Evolutionary conservation across 768 basidiomycete species (phyloP), one percentile per base, ranked within the genome.

Genomic region (Agaricus blazei): DNA sequence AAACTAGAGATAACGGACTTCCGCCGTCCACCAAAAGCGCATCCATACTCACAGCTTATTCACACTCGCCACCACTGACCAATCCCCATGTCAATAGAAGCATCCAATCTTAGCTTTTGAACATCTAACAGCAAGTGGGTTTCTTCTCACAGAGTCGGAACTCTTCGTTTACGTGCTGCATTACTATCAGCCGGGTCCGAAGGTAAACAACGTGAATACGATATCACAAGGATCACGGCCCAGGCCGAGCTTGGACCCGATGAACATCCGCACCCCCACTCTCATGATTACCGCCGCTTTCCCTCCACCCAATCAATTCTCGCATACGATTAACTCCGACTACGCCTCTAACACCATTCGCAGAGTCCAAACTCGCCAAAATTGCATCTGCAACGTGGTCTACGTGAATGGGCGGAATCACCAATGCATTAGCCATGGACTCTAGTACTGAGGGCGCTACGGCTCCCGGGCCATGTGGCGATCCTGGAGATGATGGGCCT

Each of bases 301-400:
- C 62, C 26, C 59, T 51, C 87, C 88, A 89, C 12, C 87, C 89
- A 60, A 92, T 79, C 47, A 93, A 68, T 63, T 83, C 76, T 58
- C 87, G 78, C 87, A 96, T 95, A 60, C 76, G 74, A 55, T 65
- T 67, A 54, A 93, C 90, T 9, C 79, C 85, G 28, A 93, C 72
- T 23, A 86, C 81, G 42, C 90, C 91, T 51, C 65, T 67, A 46
- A 92, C 71, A 42, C 76, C 75, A 31, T 71, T 73, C 47, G 65
- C 63, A 37, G 72, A 70, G 62, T 84, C 79, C 55, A 86, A 73
- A 36, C 81, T 78, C 19, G 85, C 76, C 57, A 88, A 84, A 6
- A 93, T 79, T 0, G 93, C 91, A 62, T 87, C 83, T 2, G 88
- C 97, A 44, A 98, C 93, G 59, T 94, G 92, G 63, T 99, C 97